Conservation (phyloP, 352 stramenopile genomes). For the Globisporangium barbulae region DNA sequence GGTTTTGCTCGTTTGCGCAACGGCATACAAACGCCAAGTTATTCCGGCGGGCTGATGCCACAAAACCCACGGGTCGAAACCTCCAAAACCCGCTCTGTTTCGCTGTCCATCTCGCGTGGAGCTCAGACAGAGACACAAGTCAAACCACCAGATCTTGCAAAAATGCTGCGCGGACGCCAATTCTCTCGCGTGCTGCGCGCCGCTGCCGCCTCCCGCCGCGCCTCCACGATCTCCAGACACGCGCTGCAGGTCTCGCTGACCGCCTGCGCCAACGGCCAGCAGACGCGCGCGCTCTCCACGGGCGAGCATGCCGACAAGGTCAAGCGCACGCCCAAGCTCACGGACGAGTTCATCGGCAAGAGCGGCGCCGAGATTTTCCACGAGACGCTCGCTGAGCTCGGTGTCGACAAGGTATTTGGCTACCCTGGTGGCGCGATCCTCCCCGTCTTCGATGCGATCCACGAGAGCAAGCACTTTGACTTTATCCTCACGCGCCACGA, state of each 20-base stretch:
- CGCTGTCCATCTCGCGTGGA: neutral
- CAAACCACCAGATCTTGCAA: slow-evolving; percentile 26
- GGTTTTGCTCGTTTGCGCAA: neutral
- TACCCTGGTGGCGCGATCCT: slow-evolving; percentile 94
- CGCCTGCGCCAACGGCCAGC: slow-evolving; percentile 12
- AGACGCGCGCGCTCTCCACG: slow-evolving; percentile 35
- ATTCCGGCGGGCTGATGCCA: neutral
- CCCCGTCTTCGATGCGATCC: slow-evolving; percentile 94
- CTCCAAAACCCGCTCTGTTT: neutral
- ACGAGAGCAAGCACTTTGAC: slow-evolving; percentile 82
- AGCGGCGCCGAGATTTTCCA: slow-evolving; percentile 94
- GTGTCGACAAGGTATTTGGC: slow-evolving; percentile 90
- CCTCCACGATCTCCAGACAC: slow-evolving; percentile 14
- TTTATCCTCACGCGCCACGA: slow-evolving; percentile 83
- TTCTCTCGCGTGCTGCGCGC: slow-evolving; percentile 39
- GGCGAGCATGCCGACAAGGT: slow-evolving; percentile 28
- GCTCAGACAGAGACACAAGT: slow-evolving; percentile 1
- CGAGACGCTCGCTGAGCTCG: slow-evolving; percentile 89
- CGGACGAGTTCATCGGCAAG: slow-evolving; percentile 89
- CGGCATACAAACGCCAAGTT: slow-evolving; percentile 12
- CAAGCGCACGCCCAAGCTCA: slow-evolving; percentile 42
- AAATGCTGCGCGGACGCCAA: slow-evolving; percentile 43
- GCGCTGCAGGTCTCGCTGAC: slow-evolving; percentile 13
- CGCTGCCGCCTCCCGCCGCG: slow-evolving; percentile 17
- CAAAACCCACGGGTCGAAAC: slow-evolving; percentile 1